phyloP scores from a whole-genome alignment of 1,284 basidiomycete species.

The Xerocomus alliaceus region DNA sequence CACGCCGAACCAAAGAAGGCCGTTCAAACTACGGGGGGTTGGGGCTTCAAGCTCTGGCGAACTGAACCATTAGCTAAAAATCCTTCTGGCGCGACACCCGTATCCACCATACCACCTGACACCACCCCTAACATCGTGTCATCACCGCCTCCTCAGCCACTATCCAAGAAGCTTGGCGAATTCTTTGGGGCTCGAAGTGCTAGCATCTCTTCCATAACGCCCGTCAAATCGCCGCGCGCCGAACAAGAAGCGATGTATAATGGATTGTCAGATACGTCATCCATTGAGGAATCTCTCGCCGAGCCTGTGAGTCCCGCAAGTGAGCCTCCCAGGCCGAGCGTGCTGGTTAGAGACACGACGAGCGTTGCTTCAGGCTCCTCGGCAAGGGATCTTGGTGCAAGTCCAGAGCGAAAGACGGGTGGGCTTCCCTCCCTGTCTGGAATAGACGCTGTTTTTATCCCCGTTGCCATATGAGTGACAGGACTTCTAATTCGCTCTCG shows the following conservation, averaged over 20 bases:
- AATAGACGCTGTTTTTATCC: slow-evolving; percentile 30
- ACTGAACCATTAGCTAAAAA: slow-evolving; percentile 43
- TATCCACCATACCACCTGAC: slow-evolving; percentile 43
- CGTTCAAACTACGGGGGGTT: slow-evolving; percentile 42
- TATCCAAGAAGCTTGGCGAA: slow-evolving; percentile 68
- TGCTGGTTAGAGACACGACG: slow-evolving; percentile 47
- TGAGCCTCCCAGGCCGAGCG: slow-evolving; percentile 44
- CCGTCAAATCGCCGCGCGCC: slow-evolving; percentile 38
- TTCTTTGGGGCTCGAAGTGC: slow-evolving; percentile 65
- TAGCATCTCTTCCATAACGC: slow-evolving; percentile 54
- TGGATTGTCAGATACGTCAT: slow-evolving; percentile 61
- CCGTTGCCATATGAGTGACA: slow-evolving; percentile 39
- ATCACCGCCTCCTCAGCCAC: slow-evolving; percentile 44
- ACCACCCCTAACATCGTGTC: slow-evolving; percentile 22
- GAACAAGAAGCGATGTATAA: slow-evolving; percentile 53
- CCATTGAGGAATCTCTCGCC: slow-evolving; percentile 48
- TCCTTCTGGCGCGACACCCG: slow-evolving; percentile 29
- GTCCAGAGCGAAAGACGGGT: slow-evolving; percentile 36
- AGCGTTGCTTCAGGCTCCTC: slow-evolving; percentile 39
- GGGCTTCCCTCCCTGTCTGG: slow-evolving; percentile 16
- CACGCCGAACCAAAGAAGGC: slow-evolving; percentile 52
- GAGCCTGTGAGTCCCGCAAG: slow-evolving; percentile 63
- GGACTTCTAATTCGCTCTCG: slow-evolving; percentile 23
- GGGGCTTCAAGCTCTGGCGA: slow-evolving; percentile 75
- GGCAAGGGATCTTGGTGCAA: slow-evolving; percentile 35